Base-by-base conservation (phyloP, 192 early-diverging fungal species). In the Kappamyces sp. region DNA sequence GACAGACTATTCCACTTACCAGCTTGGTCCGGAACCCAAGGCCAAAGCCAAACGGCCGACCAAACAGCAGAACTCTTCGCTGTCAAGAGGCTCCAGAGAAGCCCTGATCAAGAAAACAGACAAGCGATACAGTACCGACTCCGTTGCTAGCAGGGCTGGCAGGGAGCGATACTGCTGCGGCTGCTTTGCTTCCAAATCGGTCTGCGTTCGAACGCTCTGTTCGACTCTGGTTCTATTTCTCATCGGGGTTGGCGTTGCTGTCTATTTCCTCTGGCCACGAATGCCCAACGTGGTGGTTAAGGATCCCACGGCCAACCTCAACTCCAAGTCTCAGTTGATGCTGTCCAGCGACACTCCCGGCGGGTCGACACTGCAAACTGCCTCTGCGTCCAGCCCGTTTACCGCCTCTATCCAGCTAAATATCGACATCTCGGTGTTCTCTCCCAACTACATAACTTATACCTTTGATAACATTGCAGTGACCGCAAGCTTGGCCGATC, bases 121-220 rank as follows among this genome's bases (percentile, higher is more conserved):
- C 22, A 22, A 22, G 22, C 22, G 22, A 22, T 22, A 22, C 22
- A 22, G 22, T 22, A 22, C 22, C 22, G 22, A 22, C 0, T 22
- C 22, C 22, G 22, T 22, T 22, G 22, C 22, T 22, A 22, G 22
- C 22, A 22, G 22, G 22, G 22, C 48, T 1, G 61, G 63, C 29
- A 42, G 37, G 2, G 45, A 31, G 33, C 62, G 68, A 1, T 70
- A 46, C 61, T 70, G 68, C 61, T 68, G 65, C 58, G 64, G 69
- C 2, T 64, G 61, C 29, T 60, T 72, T 49, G 5, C 45, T 22
- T 55, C 37, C 15, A 34, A 60, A 2, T 41, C 41, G 0, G 41
- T n/a, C 1, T 72, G 70, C 38, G 8, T 39, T 32, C 22, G 22
- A 22, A 29, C 37, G 29, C 32, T 22, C 47, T 60, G 11, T 31